Percentiles rank a stretch among this genome's conserved stretches.
These are phyloP conservation scores for Cyclaneusma minus DNA, from an alignment of 2,329 filamentous ascomycete species.

Conservation along the genomic window DNA sequence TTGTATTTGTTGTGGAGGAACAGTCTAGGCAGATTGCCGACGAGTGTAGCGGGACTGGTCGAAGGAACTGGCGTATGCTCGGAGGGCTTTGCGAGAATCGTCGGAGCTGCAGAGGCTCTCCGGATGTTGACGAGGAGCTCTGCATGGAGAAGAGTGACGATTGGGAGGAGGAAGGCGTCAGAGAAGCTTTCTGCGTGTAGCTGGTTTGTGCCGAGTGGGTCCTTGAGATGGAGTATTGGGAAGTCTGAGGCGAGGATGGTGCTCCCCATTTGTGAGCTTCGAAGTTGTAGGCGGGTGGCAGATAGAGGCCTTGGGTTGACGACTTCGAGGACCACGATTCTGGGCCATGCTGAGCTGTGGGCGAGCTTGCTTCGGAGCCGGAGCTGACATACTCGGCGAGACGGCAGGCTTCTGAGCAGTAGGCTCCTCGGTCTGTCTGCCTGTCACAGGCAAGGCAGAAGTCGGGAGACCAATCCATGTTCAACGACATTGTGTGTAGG, in stretches of 20 bases:
- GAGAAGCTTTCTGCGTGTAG: slow-evolving; percentile 25
- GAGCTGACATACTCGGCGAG: slow-evolving; percentile 67
- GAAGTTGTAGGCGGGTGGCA: slow-evolving; percentile 66
- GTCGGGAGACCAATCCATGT: slow-evolving; percentile 60
- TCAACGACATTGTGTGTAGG: slow-evolving; percentile 15
- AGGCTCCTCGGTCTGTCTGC: slow-evolving; percentile 66
- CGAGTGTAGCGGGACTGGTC: slow-evolving; percentile 40
- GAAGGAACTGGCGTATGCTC: slow-evolving; percentile 77
- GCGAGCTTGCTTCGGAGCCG: slow-evolving; percentile 42
- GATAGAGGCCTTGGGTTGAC: slow-evolving; percentile 42
- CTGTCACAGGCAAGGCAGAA: slow-evolving; percentile 92
- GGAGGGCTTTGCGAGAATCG: slow-evolving; percentile 63
- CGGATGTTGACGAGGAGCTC: slow-evolving; percentile 38
- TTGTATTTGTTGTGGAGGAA: too few species aligned
- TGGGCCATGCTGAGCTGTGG: slow-evolving; percentile 29
- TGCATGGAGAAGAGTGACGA: slow-evolving; percentile 70
- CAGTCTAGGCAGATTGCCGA: slow-evolving; percentile 17
- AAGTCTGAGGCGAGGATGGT: slow-evolving; percentile 21
- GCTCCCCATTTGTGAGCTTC: slow-evolving; percentile 38
- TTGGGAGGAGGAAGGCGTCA: slow-evolving; percentile 65
- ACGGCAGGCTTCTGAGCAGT: slow-evolving; percentile 86
- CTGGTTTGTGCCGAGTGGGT: slow-evolving; percentile 26
- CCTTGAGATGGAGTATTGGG: slow-evolving; percentile 26
- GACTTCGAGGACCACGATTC: slow-evolving; percentile 35
- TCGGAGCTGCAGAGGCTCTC: slow-evolving; percentile 47